These are phyloP conservation scores for Lotus japonicus DNA, from an alignment of 306 rosid species.

Conservation along the genomic window DNA sequence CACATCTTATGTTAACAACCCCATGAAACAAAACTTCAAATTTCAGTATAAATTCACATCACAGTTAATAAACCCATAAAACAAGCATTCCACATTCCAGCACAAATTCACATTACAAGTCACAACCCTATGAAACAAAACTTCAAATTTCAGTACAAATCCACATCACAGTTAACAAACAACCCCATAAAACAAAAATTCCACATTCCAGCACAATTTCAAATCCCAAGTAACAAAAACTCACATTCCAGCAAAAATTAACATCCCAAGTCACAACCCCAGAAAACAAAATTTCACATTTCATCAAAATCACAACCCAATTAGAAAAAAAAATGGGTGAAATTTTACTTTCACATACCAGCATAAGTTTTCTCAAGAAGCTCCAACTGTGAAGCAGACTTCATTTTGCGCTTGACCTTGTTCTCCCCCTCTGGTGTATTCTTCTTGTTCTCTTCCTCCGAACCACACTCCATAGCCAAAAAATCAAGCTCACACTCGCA, in stretches of 20 bases:
- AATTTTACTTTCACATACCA: slow-evolving; percentile 28
- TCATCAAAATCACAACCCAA: neutral
- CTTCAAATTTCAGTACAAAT: neutral
- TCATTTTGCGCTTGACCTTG: slow-evolving; percentile 70
- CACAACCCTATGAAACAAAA: neutral
- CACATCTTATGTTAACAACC: neutral
- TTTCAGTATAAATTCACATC: no score
- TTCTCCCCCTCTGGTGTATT: slow-evolving; percentile 46
- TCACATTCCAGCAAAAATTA: slow-evolving; percentile 48
- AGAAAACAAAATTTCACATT: slow-evolving; percentile 4
- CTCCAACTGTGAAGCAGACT: slow-evolving; percentile 61
- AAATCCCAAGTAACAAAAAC: neutral
- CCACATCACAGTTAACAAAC: no score
- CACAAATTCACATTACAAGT: neutral
- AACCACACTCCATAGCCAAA: slow-evolving; percentile 49
- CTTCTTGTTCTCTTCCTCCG: slow-evolving; percentile 53
- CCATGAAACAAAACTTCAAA: neutral
- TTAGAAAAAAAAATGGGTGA: neutral
- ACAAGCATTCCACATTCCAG: neutral
- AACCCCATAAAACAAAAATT: no score
- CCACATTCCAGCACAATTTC: neutral
- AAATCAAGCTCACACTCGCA: slow-evolving; percentile 17
- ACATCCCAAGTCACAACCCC: neutral
- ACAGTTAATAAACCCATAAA: no score
- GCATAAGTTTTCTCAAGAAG: slow-evolving; percentile 60